Conservation (phyloP, 2,329 filamentous ascomycete species). For the Rhytidhysteron rufulum region DNA sequence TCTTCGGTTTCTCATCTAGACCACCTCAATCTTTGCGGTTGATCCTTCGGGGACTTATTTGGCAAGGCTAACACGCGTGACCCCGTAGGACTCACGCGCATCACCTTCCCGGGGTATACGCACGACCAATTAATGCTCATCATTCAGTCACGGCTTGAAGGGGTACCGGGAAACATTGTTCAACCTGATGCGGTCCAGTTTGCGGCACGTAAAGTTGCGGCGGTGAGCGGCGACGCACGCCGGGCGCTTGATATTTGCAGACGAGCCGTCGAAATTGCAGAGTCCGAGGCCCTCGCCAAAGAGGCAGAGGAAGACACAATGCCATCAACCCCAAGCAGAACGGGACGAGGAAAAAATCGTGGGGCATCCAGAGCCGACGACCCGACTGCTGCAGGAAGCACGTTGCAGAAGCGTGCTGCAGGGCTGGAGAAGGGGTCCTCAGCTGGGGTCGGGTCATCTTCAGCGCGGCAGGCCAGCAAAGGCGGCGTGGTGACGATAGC, state of each 20-base stretch:
- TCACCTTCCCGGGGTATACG: slow-evolving; percentile 96
- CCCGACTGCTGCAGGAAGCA: slow-evolving; percentile 8
- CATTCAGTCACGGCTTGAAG: slow-evolving; percentile 87
- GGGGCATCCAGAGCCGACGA: slow-evolving; percentile 21
- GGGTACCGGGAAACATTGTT: slow-evolving; percentile 84
- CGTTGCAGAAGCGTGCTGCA: slow-evolving; percentile 21
- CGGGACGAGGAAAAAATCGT: slow-evolving; percentile 33
- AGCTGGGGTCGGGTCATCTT: background rate
- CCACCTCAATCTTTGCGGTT: background rate
- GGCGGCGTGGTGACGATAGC: slow-evolving; percentile 74
- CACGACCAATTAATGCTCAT: slow-evolving; percentile 97
- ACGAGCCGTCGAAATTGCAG: slow-evolving; percentile 89
- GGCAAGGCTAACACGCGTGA: slow-evolving; percentile 26
- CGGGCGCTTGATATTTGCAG: slow-evolving; percentile 93
- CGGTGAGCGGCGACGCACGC: slow-evolving; percentile 89
- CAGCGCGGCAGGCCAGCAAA: slow-evolving; percentile 1
- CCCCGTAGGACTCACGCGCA: slow-evolving; percentile 71
- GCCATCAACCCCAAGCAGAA: slow-evolving; percentile 63
- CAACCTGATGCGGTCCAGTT: slow-evolving; percentile 94
- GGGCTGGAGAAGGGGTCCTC: slow-evolving; percentile 3
- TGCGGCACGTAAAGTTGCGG: slow-evolving; percentile 91
- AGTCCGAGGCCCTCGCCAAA: slow-evolving; percentile 56
- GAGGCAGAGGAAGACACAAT: slow-evolving; percentile 32
- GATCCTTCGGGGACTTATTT: slow-evolving; percentile 18
- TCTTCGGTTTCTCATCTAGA: no score